phyloP scores from a whole-genome alignment of 2,329 filamentous ascomycete species.

The Colletotrichum coccodes region DNA sequence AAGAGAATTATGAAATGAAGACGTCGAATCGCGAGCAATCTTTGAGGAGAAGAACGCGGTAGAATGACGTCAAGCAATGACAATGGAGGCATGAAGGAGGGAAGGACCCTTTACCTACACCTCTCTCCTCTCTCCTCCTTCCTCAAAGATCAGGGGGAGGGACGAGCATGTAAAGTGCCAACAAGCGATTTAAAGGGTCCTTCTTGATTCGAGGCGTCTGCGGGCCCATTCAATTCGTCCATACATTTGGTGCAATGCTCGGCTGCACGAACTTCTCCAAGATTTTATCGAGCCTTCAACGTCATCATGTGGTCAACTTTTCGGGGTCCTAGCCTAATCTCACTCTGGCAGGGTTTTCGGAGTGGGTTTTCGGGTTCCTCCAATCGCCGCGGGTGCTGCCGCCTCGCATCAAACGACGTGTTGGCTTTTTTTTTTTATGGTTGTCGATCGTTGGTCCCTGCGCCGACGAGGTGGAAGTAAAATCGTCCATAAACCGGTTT shows the following conservation, averaged over 20 bases:
- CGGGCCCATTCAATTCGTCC: not conserved
- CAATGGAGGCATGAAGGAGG: not conserved
- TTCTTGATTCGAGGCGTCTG: not conserved
- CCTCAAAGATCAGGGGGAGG: not conserved
- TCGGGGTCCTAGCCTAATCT: not conserved
- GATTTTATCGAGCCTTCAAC: conserved; percentile 16
- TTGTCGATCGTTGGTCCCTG: conserved; percentile 2
- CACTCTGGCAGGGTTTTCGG: not conserved
- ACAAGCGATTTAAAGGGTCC: not conserved
- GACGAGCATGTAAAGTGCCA: not conserved
- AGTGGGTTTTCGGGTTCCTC: not conserved
- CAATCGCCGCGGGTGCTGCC: no score
- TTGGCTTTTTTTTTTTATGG: no score
- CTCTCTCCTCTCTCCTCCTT: not conserved
- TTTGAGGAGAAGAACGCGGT: not conserved
- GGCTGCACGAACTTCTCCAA: not conserved
- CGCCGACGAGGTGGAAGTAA: not conserved
- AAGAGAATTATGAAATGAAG: not conserved
- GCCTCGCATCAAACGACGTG: no score
- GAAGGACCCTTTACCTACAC: not conserved
- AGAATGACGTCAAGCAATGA: not conserved
- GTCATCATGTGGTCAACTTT: conserved; percentile 27
- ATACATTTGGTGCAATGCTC: not conserved
- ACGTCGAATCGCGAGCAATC: no score
- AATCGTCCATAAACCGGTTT: not conserved